Conservation (phyloP, 495 filamentous ascomycete species). For the Aspergillus kassunensis region DNA sequence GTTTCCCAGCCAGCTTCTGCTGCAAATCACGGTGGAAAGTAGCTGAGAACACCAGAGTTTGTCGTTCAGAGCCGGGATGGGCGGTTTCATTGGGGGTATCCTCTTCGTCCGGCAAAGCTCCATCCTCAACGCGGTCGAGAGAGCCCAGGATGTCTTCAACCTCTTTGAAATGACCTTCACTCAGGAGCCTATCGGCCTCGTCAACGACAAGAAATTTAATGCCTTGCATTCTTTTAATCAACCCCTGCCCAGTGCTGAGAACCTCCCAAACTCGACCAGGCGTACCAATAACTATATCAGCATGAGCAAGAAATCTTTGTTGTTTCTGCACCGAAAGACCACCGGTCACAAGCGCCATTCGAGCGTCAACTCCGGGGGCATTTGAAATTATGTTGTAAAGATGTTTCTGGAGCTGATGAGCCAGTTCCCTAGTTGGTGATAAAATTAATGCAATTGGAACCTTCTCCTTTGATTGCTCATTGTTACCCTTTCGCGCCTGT, state of each 20-base stretch:
- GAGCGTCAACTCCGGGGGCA: conserved; percentile 54
- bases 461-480: conserved; percentile 18
- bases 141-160: conserved; percentile 77
- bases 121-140: conserved; percentile 55
- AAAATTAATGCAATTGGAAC: conserved; percentile 79
- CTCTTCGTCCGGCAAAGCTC: conserved; percentile 35
- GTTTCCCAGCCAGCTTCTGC: conserved; percentile 80
- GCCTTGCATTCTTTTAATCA: conserved; percentile 57
- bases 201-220: conserved; percentile 86
- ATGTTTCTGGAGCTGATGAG: conserved; percentile 83
- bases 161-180: conserved; percentile 93
- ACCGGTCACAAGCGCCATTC: conserved; percentile 80
- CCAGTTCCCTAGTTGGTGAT: conserved; percentile 87
- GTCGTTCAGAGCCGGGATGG: conserved; percentile 42
- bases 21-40: conserved; percentile 90
- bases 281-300: conserved; percentile 87
- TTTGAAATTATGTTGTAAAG: conserved; percentile 63
- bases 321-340: conserved; percentile 92
- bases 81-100: conserved; percentile 22
- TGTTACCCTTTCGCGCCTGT: conserved; percentile 16
- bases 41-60: conserved; percentile 94
- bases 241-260: conserved; percentile 61
- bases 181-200: conserved; percentile 89
- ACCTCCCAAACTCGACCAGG: conserved; percentile 95
- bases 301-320: conserved; percentile 66